phyloP scores from a whole-genome alignment of 176 grass and related monocot species.

The Phyllostachys edulis region DNA sequence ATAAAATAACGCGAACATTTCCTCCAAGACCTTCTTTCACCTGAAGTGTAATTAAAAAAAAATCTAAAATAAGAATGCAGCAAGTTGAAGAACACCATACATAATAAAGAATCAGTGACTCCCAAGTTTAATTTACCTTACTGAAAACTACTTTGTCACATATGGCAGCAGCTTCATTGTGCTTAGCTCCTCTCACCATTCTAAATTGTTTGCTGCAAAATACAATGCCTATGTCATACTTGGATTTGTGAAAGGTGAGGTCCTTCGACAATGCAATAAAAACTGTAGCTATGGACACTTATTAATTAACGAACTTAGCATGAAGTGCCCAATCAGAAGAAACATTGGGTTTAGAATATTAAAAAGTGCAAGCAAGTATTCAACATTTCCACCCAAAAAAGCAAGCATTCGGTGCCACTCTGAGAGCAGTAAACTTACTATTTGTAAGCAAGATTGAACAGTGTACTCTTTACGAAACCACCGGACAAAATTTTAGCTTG shows the following conservation, averaged over 20 bases:
- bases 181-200: constrained; percentile 84
- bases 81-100: background rate
- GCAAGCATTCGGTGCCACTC: background rate
- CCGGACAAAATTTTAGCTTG: constrained; percentile 82
- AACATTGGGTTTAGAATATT: constrained; percentile 4
- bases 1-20: constrained; percentile 83
- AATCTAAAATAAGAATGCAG: constrained; percentile 23
- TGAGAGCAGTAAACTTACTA: constrained; percentile 58
- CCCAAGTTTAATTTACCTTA: constrained; percentile 56
- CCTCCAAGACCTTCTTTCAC: constrained; percentile 91
- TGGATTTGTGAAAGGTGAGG: constrained; percentile 20
- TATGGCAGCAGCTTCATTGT: constrained; percentile 70
- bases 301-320: constrained; percentile 17
- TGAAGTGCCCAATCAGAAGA: background rate
- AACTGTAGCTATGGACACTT: background rate
- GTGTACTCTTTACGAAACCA: constrained; percentile 69
- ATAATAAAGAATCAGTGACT: constrained; percentile 1
- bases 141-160: constrained; percentile 93
- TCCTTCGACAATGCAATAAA: background rate
- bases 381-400: constrained; percentile 1
- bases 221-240: constrained; percentile 18
- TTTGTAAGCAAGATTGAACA: constrained; percentile 89
- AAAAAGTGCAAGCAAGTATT: constrained; percentile 17
- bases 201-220: constrained; percentile 85
- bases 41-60: constrained; percentile 32